Percentiles rank a stretch among this genome's conserved stretches.
phyloP scores from a whole-genome alignment of 495 filamentous ascomycete species.

The Haplographium delicatum region DNA sequence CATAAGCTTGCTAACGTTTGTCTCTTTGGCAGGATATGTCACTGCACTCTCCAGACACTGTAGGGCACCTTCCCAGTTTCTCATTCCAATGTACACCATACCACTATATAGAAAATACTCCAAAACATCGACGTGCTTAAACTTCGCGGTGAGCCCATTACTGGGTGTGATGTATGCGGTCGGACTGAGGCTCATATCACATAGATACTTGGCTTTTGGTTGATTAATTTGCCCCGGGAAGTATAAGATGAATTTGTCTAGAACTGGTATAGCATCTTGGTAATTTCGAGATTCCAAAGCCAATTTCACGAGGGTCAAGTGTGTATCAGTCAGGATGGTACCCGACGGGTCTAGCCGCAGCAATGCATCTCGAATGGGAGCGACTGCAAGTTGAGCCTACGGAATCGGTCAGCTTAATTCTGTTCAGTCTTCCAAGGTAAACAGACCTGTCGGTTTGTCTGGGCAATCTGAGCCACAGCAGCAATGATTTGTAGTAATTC shows the following conservation, averaged over 20 bases:
- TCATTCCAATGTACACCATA: conserved; percentile 68
- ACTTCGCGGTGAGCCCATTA: conserved; percentile 50
- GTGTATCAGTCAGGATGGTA: conserved; percentile 62
- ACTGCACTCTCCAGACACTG: conserved; percentile 66
- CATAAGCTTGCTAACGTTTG: conserved; percentile 66
- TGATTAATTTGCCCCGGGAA: conserved; percentile 44
- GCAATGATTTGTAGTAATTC: conserved; percentile 51
- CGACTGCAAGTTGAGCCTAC: conserved; percentile 43
- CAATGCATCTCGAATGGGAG: conserved; percentile 58
- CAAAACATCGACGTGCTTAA: conserved; percentile 56
- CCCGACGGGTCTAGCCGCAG: conserved; percentile 68
- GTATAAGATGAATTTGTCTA: conserved; percentile 63
- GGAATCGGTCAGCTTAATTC: conserved; percentile 1
- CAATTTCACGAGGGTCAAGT: conserved; percentile 55
- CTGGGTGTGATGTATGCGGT: conserved; percentile 48
- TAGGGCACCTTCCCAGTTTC: conserved; percentile 66
- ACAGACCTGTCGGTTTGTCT: conserved; percentile 38
- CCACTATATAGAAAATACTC: conserved; percentile 77
- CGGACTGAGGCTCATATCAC: conserved; percentile 19
- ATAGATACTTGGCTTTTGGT: conserved; percentile 25
- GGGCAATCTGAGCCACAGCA: conserved; percentile 36
- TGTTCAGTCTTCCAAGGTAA: neutral
- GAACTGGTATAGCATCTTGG: conserved; percentile 52
- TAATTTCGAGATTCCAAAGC: conserved; percentile 54
- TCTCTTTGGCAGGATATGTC: conserved; percentile 53